phyloP scores from a whole-genome alignment of 1,284 basidiomycete species.

The Heliocybe sulcata region DNA sequence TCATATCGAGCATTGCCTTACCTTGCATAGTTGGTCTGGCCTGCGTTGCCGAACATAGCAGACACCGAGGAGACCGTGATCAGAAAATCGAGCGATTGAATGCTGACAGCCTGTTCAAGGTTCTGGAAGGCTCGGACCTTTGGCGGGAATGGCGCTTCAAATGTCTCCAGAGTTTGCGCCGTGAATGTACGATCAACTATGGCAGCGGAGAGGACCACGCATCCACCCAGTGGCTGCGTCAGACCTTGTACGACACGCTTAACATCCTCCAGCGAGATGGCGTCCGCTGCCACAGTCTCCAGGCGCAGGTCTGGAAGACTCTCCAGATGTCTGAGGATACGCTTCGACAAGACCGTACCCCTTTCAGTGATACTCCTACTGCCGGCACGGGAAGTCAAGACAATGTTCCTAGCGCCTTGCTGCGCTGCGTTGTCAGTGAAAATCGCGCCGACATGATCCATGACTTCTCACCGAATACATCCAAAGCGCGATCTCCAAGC shows the following conservation, averaged over 20 bases:
- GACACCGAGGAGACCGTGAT: constrained; percentile 28
- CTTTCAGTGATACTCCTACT: constrained; percentile 12
- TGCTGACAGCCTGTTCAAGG: constrained; percentile 14
- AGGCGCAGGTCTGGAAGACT: constrained; percentile 20
- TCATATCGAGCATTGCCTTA: constrained; percentile 12
- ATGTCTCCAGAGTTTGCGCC: constrained; percentile 22
- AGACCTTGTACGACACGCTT: constrained; percentile 14
- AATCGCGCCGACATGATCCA: not conserved
- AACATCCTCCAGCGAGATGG: constrained; percentile 15
- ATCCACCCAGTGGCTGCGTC: constrained; percentile 22
- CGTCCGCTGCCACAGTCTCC: constrained; percentile 21
- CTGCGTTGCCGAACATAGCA: constrained; percentile 27
- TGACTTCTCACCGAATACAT: constrained; percentile 28
- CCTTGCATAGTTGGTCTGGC: constrained; percentile 33
- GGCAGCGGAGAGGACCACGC: constrained; percentile 25
- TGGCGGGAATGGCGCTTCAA: constrained; percentile 18
- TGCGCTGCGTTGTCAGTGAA: constrained; percentile 12
- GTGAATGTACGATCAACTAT: constrained; percentile 25
- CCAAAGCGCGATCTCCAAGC: constrained; percentile 22
- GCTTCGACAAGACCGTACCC: constrained; percentile 15
- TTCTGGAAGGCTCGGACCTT: constrained; percentile 24
- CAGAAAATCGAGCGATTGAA: constrained; percentile 26
- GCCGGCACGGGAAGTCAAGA: constrained; percentile 31
- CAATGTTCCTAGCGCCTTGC: constrained; percentile 29
- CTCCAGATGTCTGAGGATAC: constrained; percentile 24